Conservation (phyloP, 169 alveolate genomes). For the Plasmodium cynomolgi region DNA sequence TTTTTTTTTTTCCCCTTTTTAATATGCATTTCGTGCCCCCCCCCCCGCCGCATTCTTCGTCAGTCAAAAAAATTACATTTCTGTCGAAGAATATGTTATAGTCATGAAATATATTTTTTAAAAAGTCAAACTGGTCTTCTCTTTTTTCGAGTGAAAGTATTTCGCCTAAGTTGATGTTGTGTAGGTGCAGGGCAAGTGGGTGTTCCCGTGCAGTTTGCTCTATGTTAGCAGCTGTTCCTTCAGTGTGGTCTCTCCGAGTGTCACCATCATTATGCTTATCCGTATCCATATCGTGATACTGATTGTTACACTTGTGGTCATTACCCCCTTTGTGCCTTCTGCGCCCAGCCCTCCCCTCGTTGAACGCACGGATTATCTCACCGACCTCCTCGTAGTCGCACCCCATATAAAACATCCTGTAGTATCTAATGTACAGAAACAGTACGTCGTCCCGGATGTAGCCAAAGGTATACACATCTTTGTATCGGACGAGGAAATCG, state of each 20-base stretch:
- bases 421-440: slow-evolving; percentile 66
- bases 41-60: not conserved
- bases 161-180: slow-evolving; percentile 18
- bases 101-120: slow-evolving; percentile 44
- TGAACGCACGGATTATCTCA: not conserved
- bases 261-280: not conserved
- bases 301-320: not conserved
- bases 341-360: not conserved
- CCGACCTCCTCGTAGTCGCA: slow-evolving; percentile 28
- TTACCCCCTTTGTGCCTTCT: not conserved
- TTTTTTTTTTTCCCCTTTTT: not conserved
- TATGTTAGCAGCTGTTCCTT: not conserved
- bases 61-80: slow-evolving; percentile 20
- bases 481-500: slow-evolving; percentile 46
- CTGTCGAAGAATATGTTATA: slow-evolving; percentile 54
- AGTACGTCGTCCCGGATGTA: slow-evolving; percentile 56
- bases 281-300: not conserved
- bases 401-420: slow-evolving; percentile 22
- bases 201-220: not conserved
- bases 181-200: slow-evolving; percentile 7
- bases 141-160: slow-evolving; percentile 28
- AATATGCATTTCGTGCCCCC: not conserved
- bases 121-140: slow-evolving; percentile 6
- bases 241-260: not conserved
- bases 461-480: slow-evolving; percentile 60